A percentile compares a stretch with the other conserved stretches of the same genome.
Conservation (phyloP, 1,284 basidiomycete genomes). For the Rhodotorula sp. region DNA sequence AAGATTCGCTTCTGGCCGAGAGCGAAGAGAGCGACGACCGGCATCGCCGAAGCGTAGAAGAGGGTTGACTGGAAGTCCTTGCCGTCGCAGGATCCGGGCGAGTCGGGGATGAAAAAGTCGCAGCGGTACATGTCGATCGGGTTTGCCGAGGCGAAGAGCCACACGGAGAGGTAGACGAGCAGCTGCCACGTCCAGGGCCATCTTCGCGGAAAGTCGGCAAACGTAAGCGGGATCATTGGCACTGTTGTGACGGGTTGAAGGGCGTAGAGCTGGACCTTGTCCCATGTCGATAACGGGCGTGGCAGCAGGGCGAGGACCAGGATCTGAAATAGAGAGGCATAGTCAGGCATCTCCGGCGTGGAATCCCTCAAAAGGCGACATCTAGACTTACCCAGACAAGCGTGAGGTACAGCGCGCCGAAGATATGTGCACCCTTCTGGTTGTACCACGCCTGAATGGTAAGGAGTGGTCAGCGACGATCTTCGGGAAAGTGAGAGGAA, state of each 20-base stretch:
- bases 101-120: slow-evolving; percentile 7
- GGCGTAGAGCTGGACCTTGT: slow-evolving; percentile 50
- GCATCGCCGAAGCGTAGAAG: slow-evolving; percentile 61
- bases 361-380: not conserved
- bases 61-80: slow-evolving; percentile 38
- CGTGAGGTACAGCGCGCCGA: slow-evolving; percentile 65
- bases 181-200: slow-evolving; percentile 63
- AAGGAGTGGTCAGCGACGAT: not conserved
- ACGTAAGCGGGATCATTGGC: slow-evolving; percentile 57
- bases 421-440: slow-evolving; percentile 48
- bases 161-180: slow-evolving; percentile 58
- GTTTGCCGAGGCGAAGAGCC: slow-evolving; percentile 54
- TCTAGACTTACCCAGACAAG: slow-evolving; percentile 61
- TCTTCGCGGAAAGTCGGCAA: slow-evolving; percentile 66
- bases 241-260: slow-evolving; percentile 54
- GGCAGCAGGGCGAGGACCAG: slow-evolving; percentile 51
- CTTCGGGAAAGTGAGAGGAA: not conserved
- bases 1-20: slow-evolving; percentile 66
- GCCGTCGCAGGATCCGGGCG: slow-evolving; percentile 3
- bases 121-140: slow-evolving; percentile 48
- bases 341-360: no score
- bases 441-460: slow-evolving; percentile 27
- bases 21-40: slow-evolving; percentile 73
- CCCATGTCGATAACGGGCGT: slow-evolving; percentile 28
- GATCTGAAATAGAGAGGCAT: slow-evolving; percentile 31